A percentile compares a stretch with the other conserved stretches of the same genome.
Conservation (phyloP, 2,329 filamentous ascomycete species). For the Coniella vitis region DNA sequence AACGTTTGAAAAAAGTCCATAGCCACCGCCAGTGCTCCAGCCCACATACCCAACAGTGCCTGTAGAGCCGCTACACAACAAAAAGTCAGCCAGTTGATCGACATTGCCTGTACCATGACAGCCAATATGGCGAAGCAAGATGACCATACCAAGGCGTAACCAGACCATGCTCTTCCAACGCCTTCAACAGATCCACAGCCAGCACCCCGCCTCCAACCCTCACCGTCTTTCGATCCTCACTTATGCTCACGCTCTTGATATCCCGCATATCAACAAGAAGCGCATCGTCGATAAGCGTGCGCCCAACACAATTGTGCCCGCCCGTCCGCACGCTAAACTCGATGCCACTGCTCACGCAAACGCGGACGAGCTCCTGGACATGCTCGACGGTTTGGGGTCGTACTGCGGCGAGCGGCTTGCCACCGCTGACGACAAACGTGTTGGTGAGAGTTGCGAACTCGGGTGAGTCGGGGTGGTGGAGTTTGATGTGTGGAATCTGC, state of each 20-base stretch:
- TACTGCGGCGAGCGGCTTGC: conserved; percentile 1
- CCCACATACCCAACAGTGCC: conserved; percentile 27
- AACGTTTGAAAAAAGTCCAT: conserved; percentile 25
- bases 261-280: conserved; percentile 7
- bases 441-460: neutral
- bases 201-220: conserved; percentile 31
- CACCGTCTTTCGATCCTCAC: conserved; percentile 20
- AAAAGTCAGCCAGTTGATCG: neutral
- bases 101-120: no score
- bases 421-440: neutral
- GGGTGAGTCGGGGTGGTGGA: neutral
- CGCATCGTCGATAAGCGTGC: neutral
- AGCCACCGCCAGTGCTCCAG: conserved; percentile 30
- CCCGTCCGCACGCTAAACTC: conserved; percentile 4
- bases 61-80: conserved; percentile 15
- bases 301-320: conserved; percentile 1
- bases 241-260: conserved; percentile 1
- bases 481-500: neutral
- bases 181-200: conserved; percentile 21
- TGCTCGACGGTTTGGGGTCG: conserved; percentile 1
- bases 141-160: conserved; percentile 19
- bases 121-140: neutral
- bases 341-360: neutral
- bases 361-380: neutral
- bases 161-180: conserved; percentile 24